A percentile compares a stretch with the other conserved stretches of the same genome.
Evolutionary conservation across 1,284 basidiomycete genomes (phyloP).

Genomic region (Tilletia horrida): DNA sequence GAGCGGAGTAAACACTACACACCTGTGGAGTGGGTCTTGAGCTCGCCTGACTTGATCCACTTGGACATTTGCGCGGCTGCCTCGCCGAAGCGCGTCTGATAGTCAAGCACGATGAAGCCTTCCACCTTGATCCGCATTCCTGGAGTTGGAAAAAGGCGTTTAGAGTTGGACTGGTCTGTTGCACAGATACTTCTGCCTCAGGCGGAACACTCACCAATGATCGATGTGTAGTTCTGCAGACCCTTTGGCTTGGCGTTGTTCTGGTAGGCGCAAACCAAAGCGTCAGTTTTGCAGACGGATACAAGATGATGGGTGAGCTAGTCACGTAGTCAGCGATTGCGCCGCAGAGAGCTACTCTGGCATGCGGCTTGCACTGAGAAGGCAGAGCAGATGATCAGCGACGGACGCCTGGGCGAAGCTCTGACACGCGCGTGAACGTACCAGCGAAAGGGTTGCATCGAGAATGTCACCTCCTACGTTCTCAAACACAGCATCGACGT

Average conservation of each 20-base stretch:
- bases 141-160: background rate
- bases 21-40: conserved; percentile 64
- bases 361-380: conserved; percentile 67
- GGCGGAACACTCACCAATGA: conserved; percentile 60
- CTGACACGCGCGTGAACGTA: background rate
- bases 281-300: background rate
- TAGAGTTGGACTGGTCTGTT: too few relatives aligned
- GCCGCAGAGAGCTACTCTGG: conserved; percentile 71
- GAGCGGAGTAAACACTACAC: background rate
- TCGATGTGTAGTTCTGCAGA: conserved; percentile 57
- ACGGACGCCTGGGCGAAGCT: background rate
- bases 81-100: conserved; percentile 28
- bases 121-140: conserved; percentile 70
- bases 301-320: too few relatives aligned
- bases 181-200: too few relatives aligned
- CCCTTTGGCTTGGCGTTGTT: conserved; percentile 53
- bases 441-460: conserved; percentile 64
- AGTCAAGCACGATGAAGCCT: conserved; percentile 63
- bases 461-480: conserved; percentile 69
- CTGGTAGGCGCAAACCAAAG: conserved; percentile 23
- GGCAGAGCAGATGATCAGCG: background rate
- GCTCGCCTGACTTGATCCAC: conserved; percentile 64
- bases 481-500: conserved; percentile 73
- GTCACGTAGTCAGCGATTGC: conserved; percentile 62
- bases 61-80: conserved; percentile 58